Percentiles rank a stretch among this genome's conserved stretches.
phyloP scores from a whole-genome alignment of 495 filamentous ascomycete species.

The Sphaerosporella brunnea region DNA sequence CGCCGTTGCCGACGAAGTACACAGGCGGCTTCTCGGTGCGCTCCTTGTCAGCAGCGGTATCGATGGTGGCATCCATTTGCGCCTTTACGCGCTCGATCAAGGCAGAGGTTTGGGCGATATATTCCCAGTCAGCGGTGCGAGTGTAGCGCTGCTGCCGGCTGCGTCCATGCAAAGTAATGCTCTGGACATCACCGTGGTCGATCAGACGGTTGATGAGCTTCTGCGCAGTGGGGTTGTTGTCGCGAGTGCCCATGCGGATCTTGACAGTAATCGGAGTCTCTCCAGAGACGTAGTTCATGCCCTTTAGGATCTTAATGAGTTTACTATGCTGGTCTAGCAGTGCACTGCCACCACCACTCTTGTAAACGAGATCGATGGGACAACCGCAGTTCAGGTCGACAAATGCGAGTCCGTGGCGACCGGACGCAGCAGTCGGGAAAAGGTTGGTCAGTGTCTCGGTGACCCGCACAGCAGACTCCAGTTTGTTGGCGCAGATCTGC shows the following conservation, averaged over 20 bases:
- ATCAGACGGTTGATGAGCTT: slow-evolving; percentile 69
- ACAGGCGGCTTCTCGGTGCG: slow-evolving; percentile 39
- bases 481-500: slow-evolving; percentile 78
- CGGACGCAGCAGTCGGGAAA: slow-evolving; percentile 39
- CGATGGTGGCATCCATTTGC: slow-evolving; percentile 41
- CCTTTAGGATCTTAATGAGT: slow-evolving; percentile 75
- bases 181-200: slow-evolving; percentile 70
- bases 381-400: slow-evolving; percentile 95
- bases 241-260: slow-evolving; percentile 78
- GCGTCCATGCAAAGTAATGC: slow-evolving; percentile 83
- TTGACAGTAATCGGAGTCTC: slow-evolving; percentile 84
- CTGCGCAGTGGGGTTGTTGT: slow-evolving; percentile 57
- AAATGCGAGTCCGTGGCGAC: slow-evolving; percentile 41
- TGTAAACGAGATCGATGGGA: slow-evolving; percentile 81
- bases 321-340: slow-evolving; percentile 68
- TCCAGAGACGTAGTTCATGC: slow-evolving; percentile 82
- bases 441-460: slow-evolving; percentile 61
- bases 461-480: slow-evolving; percentile 70
- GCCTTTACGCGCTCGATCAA: slow-evolving; percentile 61
- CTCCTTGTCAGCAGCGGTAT: slow-evolving; percentile 65
- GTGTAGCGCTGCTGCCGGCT: slow-evolving; percentile 91
- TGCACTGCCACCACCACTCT: slow-evolving; percentile 80
- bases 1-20: slow-evolving; percentile 91
- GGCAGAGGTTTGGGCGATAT: slow-evolving; percentile 76
- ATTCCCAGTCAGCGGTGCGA: slow-evolving; percentile 70